Base-by-base conservation (phyloP, 306 rosid genomes). In the Lathyrus oleraceus region DNA sequence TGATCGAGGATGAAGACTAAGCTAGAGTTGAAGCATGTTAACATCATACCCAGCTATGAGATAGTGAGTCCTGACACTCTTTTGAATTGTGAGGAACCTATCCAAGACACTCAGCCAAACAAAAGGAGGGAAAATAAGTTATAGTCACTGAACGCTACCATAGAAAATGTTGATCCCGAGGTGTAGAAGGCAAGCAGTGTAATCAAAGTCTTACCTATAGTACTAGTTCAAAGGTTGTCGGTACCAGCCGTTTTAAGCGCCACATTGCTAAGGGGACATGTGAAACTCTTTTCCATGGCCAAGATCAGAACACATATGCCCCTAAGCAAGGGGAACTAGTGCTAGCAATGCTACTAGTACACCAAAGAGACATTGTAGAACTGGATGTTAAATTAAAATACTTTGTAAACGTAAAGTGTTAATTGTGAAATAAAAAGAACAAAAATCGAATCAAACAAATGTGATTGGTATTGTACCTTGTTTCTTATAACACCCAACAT, bases 241-340 rank as follows among this genome's bases (percentile, higher is more conserved):
- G 97, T 39, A 94, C 97, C 40, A 94, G 96, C 84, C 98, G 90
- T 79, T 88, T 94, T 70, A 90, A 94, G 79, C 89, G 98, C 42
- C 98, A 94, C 77, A 90, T 94, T 76, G 94, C 97, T 27, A 94
- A 87, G 83, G 98, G 98, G 56, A 83, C 89, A 21, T 94, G 98
- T 78, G 71, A 88, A 17, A 89, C 90, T 6, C 85, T 92, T 71
- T 79, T 86, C 23, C 95, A 92, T 56, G 81, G 61, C 76, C 95
- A 84, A 82, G 91, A 80, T 62, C 89, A 68, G 61, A 53, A 75
- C 48, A 84, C 92, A 12, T 85, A 84, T 69, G 87, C 98, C 45
- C 92, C 21, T 75, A 82, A 2, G 28, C 83, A 8, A 78, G 88
- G 74, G 76, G 63, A 45, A 74, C 78, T 42, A 84, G 78, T 19